Percentiles rank a stretch among this genome's conserved stretches.
Conservation (phyloP, 495 filamentous ascomycete genomes). For the Aspergillus bridgeri region DNA sequence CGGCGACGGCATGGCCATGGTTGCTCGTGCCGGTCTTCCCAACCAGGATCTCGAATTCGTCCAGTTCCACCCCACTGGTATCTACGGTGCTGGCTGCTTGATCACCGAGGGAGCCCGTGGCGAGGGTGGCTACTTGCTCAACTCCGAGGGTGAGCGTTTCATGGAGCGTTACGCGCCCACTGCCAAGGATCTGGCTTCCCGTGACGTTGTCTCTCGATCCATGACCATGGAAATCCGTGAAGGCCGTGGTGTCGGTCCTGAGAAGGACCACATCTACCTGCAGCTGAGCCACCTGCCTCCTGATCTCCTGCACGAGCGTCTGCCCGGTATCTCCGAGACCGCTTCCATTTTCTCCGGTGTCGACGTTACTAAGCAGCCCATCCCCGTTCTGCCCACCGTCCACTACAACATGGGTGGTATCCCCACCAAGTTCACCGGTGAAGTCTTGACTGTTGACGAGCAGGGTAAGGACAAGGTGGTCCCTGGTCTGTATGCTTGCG, state of each 20-base stretch:
- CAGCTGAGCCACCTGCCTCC: constrained; percentile 91
- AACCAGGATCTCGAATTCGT: constrained; percentile 99
- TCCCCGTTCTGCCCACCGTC: constrained; percentile 93
- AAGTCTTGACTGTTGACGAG: constrained; percentile 83
- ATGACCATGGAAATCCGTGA: constrained; percentile 98
- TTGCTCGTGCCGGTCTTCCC: constrained; percentile 92
- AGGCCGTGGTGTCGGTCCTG: constrained; percentile 89
- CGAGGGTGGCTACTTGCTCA: constrained; percentile 96
- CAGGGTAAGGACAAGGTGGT: constrained; percentile 87
- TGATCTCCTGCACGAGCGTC: constrained; percentile 89
- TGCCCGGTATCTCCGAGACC: constrained; percentile 97
- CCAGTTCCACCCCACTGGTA: constrained; percentile 98
- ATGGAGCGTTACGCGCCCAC: constrained; percentile 99
- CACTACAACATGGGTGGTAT: constrained; percentile 99
- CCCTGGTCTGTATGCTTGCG: constrained; percentile 91
- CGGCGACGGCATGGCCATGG: constrained; percentile 98
- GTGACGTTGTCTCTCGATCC: constrained; percentile 91
- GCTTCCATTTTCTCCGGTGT: constrained; percentile 95
- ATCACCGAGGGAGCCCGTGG: constrained; percentile 98
- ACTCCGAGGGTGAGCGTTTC: constrained; percentile 95
- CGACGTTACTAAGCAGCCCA: constrained; percentile 93
- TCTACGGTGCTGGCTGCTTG: constrained; percentile 97
- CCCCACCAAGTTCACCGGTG: constrained; percentile 93
- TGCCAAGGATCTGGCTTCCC: constrained; percentile 90
- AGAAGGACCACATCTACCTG: constrained; percentile 97